Evolutionary conservation across 1,284 basidiomycete species (phyloP).

Genomic region (Caloboletus firmus): DNA sequence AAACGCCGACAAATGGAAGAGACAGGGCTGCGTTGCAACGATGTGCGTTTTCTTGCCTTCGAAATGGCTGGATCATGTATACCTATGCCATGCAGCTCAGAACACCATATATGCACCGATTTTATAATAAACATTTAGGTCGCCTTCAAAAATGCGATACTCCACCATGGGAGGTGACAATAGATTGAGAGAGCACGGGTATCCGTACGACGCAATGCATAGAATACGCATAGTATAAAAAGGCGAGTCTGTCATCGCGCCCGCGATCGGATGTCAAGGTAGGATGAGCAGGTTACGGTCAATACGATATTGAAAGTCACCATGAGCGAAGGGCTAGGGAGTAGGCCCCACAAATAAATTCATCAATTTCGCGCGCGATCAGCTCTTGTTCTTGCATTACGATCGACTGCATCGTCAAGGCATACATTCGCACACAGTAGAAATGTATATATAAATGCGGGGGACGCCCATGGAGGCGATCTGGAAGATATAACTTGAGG

Average conservation of each 20-base stretch:
- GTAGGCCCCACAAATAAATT: too few species aligned
- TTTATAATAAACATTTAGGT: background rate
- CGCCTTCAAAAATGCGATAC: background rate
- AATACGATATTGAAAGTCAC: background rate
- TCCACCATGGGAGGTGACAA: background rate
- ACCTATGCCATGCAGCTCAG: background rate
- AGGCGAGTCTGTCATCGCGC: background rate
- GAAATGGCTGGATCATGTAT: background rate
- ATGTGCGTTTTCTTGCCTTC: too few species aligned
- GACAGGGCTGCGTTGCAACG: too few species aligned
- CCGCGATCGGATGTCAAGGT: background rate
- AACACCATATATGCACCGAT: background rate
- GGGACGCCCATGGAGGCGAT: too few species aligned
- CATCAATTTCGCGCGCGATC: too few species aligned
- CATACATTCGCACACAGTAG: too few species aligned
- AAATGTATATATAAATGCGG: too few species aligned
- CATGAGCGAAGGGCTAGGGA: conserved; percentile 11
- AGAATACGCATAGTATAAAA: background rate
- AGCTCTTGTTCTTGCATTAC: too few species aligned
- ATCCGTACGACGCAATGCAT: background rate
- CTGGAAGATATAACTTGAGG: background rate
- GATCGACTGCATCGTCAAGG: too few species aligned
- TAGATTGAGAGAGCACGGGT: background rate
- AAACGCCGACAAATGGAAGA: too few species aligned
- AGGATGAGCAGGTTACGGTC: background rate